Percentiles rank a stretch among this genome's conserved stretches.
These are phyloP conservation scores for Galerina marginata DNA, from an alignment of 768 basidiomycete species.

Conservation along the genomic window DNA sequence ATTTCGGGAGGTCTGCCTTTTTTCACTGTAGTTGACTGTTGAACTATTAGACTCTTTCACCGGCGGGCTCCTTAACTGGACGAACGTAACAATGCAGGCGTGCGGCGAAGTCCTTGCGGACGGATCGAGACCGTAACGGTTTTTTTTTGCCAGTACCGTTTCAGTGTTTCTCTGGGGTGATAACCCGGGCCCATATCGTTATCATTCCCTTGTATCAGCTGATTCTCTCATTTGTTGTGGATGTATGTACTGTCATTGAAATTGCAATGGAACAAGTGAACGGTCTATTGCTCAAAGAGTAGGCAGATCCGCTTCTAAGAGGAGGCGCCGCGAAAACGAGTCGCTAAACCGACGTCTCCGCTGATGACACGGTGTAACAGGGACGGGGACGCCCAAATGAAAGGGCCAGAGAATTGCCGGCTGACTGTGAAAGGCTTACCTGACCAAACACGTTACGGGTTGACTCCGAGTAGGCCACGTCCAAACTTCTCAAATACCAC, in stretches of 20 bases:
- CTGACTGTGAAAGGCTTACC: background rate
- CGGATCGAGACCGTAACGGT: too few species aligned
- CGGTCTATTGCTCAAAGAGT: too few species aligned
- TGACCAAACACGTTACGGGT: conserved; percentile 22
- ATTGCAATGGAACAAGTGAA: too few species aligned
- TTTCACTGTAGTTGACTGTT: too few species aligned
- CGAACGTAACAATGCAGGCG: too few species aligned
- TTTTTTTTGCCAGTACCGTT: background rate
- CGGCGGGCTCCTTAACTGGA: too few species aligned
- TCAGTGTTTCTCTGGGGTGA: conserved; percentile 1
- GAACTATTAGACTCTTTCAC: too few species aligned
- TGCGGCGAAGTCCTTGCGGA: too few species aligned
- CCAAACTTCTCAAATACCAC: conserved; percentile 28
- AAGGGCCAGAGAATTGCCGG: background rate
- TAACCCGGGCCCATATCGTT: background rate
- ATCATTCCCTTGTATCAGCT: background rate
- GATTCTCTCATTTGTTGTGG: background rate
- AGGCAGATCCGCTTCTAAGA: too few species aligned
- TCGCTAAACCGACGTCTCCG: too few species aligned
- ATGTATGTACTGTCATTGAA: background rate
- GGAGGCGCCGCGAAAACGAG: too few species aligned
- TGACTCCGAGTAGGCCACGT: conserved; percentile 31
- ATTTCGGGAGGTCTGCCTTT: too few species aligned
- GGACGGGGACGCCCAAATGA: background rate
- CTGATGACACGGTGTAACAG: background rate